A percentile compares a stretch with the other conserved stretches of the same genome.
phyloP scores from a whole-genome alignment of 2,329 filamentous ascomycete species.

The Ophidiomyces ophidiicola region DNA sequence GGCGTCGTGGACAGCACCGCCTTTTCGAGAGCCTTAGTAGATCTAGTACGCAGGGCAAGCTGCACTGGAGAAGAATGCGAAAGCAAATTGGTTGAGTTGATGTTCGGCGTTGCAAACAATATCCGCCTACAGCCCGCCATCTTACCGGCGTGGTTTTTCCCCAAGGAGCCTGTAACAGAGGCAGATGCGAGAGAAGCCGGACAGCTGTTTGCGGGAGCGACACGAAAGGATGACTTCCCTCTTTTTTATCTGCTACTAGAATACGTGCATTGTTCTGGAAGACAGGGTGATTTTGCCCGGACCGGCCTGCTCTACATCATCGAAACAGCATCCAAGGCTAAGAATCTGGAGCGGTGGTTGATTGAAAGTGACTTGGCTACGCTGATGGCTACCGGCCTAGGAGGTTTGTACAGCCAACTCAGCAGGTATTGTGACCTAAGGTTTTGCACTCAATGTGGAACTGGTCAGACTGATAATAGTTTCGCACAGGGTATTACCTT shows the following conservation, averaged over 20 bases:
- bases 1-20: conserved; percentile 76
- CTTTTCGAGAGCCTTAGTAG: conserved; percentile 79
- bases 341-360: conserved; percentile 82
- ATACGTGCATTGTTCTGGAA: conserved; percentile 90
- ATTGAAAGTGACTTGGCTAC: conserved; percentile 94
- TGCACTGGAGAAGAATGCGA: conserved; percentile 60
- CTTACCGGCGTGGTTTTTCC: conserved; percentile 81
- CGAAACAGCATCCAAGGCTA: conserved; percentile 75
- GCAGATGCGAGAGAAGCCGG: conserved; percentile 33
- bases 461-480: conserved; percentile 43
- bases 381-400: conserved; percentile 89
- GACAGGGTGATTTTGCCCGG: conserved; percentile 87
- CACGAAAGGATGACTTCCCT: conserved; percentile 84
- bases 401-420: conserved; percentile 60
- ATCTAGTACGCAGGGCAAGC: conserved; percentile 62
- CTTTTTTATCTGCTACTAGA: conserved; percentile 92
- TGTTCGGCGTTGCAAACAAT: conserved; percentile 94
- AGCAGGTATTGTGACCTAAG: conserved; percentile 48
- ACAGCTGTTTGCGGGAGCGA: conserved; percentile 66
- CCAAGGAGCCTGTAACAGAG: conserved; percentile 34
- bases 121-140: conserved; percentile 81
- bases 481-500: conserved; percentile 66
- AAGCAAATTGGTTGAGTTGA: conserved; percentile 75
- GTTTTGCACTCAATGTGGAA: neutral
- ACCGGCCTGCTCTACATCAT: conserved; percentile 93